Conservation (phyloP, 2,329 filamentous ascomycete species). For the Beauveria sp. region DNA sequence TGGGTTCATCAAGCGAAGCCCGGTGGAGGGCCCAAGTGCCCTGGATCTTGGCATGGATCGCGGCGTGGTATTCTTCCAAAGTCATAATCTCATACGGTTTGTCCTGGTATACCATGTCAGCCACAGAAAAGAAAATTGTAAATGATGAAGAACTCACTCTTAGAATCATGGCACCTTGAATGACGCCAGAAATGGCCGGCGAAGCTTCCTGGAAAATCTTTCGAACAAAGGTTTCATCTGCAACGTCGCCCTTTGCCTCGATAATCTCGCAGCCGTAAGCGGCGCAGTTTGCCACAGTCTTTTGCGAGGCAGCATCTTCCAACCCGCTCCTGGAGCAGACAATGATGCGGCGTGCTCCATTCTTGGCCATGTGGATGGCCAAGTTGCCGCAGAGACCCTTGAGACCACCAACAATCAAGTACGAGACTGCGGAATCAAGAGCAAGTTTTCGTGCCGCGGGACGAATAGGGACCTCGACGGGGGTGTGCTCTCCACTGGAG, state of each 20-base stretch:
- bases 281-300: slow-evolving; percentile 15
- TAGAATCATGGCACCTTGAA: slow-evolving; percentile 30
- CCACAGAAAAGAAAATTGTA: background rate
- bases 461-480: background rate
- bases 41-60: slow-evolving; percentile 20
- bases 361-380: slow-evolving; percentile 20
- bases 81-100: slow-evolving; percentile 21
- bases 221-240: slow-evolving; percentile 17
- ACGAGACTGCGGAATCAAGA: slow-evolving; percentile 11
- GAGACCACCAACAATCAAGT: slow-evolving; percentile 22
- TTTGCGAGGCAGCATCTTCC: slow-evolving; percentile 10
- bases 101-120: slow-evolving; percentile 1
- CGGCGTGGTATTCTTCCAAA: slow-evolving; percentile 20
- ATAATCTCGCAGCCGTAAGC: slow-evolving; percentile 15
- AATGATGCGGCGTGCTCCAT: slow-evolving; percentile 20
- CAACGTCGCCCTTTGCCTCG: slow-evolving; percentile 22
- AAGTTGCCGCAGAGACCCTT: slow-evolving; percentile 21
- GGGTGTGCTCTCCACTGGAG: background rate
- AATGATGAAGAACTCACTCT: background rate
- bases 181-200: slow-evolving; percentile 25
- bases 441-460: background rate
- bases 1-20: background rate
- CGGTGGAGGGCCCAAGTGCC: slow-evolving; percentile 27
- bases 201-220: slow-evolving; percentile 7
- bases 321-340: slow-evolving; percentile 20